phyloP scores from a whole-genome alignment of 306 rosid species.

The Sphenostylis stenocarpa region DNA sequence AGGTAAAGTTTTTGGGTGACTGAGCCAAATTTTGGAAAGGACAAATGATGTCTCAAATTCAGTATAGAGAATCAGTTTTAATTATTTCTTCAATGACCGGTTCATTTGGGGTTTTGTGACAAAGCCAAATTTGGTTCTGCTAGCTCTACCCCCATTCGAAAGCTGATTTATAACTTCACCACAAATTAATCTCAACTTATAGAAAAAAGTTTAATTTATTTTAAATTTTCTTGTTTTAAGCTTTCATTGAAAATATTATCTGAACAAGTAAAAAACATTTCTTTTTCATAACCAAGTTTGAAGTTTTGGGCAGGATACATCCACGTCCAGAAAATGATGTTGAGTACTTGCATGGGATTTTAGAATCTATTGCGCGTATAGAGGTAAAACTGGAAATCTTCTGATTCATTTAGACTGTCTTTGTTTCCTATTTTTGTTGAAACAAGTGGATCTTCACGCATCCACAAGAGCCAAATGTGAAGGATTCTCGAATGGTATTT shows the following conservation, averaged over 20 bases:
- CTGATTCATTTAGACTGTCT: not conserved
- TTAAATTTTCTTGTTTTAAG: not conserved
- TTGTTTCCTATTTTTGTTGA: slow-evolving; percentile 7
- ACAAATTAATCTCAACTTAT: no score
- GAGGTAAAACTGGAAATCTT: slow-evolving; percentile 55
- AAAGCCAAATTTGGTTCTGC: slow-evolving; percentile 23
- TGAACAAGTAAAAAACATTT: not conserved
- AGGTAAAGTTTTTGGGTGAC: not conserved
- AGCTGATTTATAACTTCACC: not conserved
- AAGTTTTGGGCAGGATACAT: slow-evolving; percentile 53
- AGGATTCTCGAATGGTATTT: slow-evolving; percentile 21
- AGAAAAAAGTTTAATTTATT: no score
- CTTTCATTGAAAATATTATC: not conserved
- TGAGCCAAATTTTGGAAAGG: slow-evolving; percentile 10
- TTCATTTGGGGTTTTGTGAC: not conserved
- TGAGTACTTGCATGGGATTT: slow-evolving; percentile 78
- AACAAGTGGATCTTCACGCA: not conserved
- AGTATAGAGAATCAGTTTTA: slow-evolving; percentile 10
- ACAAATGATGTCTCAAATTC: not conserved
- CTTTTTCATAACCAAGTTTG: not conserved
- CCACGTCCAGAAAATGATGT: slow-evolving; percentile 83
- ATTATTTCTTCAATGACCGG: not conserved
- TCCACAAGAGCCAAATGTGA: slow-evolving; percentile 17
- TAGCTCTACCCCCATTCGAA: not conserved
- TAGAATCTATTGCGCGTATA: slow-evolving; percentile 91